Base-by-base conservation (phyloP, 2,329 filamentous ascomycete genomes). In the Cryphonectria parasitica region DNA sequence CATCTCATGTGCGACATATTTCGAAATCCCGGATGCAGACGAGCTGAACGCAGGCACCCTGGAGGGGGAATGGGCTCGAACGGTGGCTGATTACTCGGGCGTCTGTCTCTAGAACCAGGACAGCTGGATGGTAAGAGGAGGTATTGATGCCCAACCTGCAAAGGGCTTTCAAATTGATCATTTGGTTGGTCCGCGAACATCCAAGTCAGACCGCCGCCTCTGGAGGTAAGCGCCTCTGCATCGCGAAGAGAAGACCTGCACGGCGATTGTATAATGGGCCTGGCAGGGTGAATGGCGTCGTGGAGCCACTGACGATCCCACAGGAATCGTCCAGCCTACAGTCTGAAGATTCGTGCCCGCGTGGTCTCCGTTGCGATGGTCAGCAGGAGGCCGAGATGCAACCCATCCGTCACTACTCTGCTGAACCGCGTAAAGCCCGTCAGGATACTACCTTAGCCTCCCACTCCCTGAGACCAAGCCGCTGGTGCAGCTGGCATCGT, bases 141-240 rank as follows among this genome's bases (percentile, higher is more conserved):
- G 43, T 25, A 28, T 64, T 64, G 36, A 49, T 64, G 61, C 61
- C 61, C 61, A 43, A 64, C 22, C 61, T 43, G n/a, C 39, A 64
- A 41, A 64, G 25, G 39, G 39, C 2, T 64, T 64, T 28, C 52
- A 6, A 56, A n/a, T 4, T 56, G n/a, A n/a, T 56, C 43, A 49
- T 22, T 19, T 54, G 49, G n/a, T 25, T 54, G 49, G 43, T 25
- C n/a, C n/a, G n/a, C 8, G n/a, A 28, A n/a, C 1, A 17, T 31
- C 22, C 60, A 34, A 22, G 49, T 25, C 52, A 56, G 52, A 56
- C 25, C 25, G 52, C 52, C 52, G 52, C 25, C 52, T 56, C n/a
- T 28, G 22, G 52, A 56, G 54, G 15, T 31, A 31, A 31, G 28
- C 28, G 25, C 54, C 54, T 58, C 28, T 58, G 54, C 15, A 28